Conservation (phyloP, 2,329 filamentous ascomycete genomes). For the Madurella mycetomatis region DNA sequence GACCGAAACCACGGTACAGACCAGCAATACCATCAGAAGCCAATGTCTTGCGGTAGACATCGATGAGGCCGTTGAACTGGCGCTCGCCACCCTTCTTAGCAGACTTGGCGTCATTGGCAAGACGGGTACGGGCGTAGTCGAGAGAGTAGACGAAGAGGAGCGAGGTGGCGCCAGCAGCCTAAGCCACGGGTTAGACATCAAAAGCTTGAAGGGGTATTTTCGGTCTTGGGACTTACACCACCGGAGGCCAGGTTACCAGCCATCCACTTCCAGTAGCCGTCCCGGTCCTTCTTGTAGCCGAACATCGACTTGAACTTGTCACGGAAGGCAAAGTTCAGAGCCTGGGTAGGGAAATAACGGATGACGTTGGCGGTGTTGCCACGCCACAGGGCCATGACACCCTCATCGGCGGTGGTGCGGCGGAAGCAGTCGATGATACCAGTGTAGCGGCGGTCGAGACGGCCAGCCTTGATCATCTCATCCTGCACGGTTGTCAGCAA, state of each 20-base stretch:
- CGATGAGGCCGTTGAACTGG: constrained; percentile 99
- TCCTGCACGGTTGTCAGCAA: constrained; percentile 58
- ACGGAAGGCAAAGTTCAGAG: constrained; percentile 99
- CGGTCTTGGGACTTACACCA: constrained; percentile 69
- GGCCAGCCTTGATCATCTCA: constrained; percentile 99
- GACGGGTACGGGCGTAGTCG: constrained; percentile 99
- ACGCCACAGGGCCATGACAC: constrained; percentile 94
- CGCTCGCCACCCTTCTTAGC: constrained; percentile 95
- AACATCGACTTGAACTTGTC: constrained; percentile 99
- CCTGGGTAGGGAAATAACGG: constrained; percentile 99
- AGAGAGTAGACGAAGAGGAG: constrained; percentile 99
- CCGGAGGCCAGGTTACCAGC: constrained; percentile 98
- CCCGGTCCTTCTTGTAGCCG: constrained; percentile 99
- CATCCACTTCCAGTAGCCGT: constrained; percentile 99
- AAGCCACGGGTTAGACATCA: constrained; percentile 4
- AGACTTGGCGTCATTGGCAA: constrained; percentile 99
- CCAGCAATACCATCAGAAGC: constrained; percentile 97
- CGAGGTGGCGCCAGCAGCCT: constrained; percentile 98
- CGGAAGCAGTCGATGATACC: constrained; percentile 95
- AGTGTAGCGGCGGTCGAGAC: constrained; percentile 95
- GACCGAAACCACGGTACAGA: constrained; percentile 99
- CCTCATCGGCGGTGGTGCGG: constrained; percentile 85
- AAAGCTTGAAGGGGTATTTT: constrained; percentile 3
- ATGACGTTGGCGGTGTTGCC: constrained; percentile 99
- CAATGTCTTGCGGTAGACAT: constrained; percentile 99